Conservation (phyloP, 1,139 yeast genomes). For the Magnusiomyces suaveolens region DNA sequence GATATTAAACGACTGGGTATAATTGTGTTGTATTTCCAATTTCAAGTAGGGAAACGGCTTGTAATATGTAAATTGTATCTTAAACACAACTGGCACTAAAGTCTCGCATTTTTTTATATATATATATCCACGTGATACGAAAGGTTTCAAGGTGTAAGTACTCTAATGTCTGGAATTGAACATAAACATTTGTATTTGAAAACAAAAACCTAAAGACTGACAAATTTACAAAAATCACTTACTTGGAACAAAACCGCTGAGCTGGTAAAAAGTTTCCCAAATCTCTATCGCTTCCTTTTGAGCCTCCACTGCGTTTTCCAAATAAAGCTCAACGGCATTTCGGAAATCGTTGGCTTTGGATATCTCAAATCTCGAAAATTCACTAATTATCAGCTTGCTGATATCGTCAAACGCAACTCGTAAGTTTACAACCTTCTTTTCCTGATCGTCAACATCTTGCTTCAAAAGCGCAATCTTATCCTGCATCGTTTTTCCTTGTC, state of each 20-base stretch:
- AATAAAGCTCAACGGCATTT: constrained; percentile 77
- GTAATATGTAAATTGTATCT: no score
- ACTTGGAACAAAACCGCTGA: neutral
- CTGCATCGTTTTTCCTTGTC: constrained; percentile 50
- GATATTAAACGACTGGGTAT: no score
- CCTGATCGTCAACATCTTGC: constrained; percentile 50
- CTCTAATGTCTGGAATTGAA: no score
- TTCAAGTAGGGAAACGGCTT: no score
- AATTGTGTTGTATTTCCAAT: no score
- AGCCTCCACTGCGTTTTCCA: constrained; percentile 84
- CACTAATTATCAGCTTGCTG: constrained; percentile 56
- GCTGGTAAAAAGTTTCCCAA: constrained; percentile 67
- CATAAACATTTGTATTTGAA: no score
- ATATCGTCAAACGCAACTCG: constrained; percentile 53
- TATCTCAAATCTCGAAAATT: constrained; percentile 59
- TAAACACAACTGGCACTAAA: no score
- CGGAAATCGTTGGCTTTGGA: constrained; percentile 80
- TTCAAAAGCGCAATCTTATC: constrained; percentile 49
- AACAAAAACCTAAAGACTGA: no score
- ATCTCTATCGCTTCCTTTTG: constrained; percentile 91
- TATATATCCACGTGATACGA: no score
- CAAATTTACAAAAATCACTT: neutral
- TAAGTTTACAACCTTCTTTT: constrained; percentile 46
- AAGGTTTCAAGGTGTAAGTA: no score
- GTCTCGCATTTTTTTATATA: no score